A percentile compares a stretch with the other conserved stretches of the same genome.
Evolutionary conservation across 257 asterid species (phyloP).

Genomic region (Solanum pennellii): DNA sequence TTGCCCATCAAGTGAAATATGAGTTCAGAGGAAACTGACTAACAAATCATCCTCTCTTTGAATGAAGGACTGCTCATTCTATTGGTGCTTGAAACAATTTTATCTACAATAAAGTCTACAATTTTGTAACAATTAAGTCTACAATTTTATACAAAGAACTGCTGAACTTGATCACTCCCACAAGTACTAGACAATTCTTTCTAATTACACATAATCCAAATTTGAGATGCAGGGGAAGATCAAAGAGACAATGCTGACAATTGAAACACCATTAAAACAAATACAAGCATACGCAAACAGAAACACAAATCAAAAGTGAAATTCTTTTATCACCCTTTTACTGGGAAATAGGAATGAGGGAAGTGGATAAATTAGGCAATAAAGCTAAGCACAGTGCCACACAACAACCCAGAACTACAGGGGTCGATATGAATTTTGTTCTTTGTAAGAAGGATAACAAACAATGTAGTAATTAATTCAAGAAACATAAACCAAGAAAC

Average conservation of each 20-base stretch:
- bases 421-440: not conserved
- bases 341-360: not conserved
- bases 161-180: not conserved
- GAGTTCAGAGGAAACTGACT: not conserved
- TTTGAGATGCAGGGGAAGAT: not conserved
- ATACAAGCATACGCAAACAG: not conserved
- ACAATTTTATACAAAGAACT: not conserved
- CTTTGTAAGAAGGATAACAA: not conserved
- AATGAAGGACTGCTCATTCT: not conserved
- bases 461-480: not conserved
- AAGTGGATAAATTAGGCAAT: not conserved
- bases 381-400: not conserved
- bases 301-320: not conserved
- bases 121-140: not conserved
- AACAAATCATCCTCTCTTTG: not conserved
- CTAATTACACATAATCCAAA: not conserved
- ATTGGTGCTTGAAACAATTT: not conserved
- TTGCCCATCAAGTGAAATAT: not conserved
- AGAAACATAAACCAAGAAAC: not conserved
- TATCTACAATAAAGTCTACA: not conserved
- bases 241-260: not conserved
- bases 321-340: not conserved
- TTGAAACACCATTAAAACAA: not conserved
- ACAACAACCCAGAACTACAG: not conserved
- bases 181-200: not conserved